Percentiles rank a stretch among this genome's conserved stretches.
These are phyloP conservation scores for Saccharomyces hybrid DNA, from an alignment of 1,139 yeast genomes.

Conservation along the genomic window DNA sequence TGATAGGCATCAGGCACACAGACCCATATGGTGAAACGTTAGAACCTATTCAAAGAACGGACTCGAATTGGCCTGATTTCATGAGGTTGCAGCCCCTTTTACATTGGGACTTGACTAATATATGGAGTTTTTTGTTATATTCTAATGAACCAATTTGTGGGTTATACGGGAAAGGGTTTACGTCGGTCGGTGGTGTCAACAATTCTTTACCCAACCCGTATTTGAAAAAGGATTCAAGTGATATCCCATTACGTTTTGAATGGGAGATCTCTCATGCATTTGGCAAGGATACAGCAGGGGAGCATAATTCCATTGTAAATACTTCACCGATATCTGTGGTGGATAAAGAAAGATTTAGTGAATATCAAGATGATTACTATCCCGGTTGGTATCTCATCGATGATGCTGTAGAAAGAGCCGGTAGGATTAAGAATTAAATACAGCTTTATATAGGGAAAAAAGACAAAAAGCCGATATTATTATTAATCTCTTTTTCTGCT, in stretches of 20 bases:
- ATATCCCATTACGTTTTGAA: constrained; percentile 12
- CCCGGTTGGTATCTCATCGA: constrained; percentile 33
- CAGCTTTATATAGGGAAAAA: neutral
- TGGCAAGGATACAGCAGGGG: neutral
- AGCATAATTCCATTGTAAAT: neutral
- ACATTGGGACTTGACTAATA: constrained; percentile 29
- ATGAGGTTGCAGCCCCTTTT: constrained; percentile 31
- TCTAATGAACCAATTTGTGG: constrained; percentile 32
- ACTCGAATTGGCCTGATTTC: constrained; percentile 31
- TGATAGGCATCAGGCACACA: constrained; percentile 31
- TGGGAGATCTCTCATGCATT: constrained; percentile 26
- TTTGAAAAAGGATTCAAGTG: constrained; percentile 9
- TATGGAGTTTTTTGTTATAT: constrained; percentile 32
- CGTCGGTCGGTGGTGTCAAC: constrained; percentile 29
- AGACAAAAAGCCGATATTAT: constrained; percentile 1
- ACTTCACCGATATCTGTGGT: neutral
- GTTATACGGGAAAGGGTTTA: constrained; percentile 28
- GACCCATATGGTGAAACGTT: constrained; percentile 30
- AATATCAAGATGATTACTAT: constrained; percentile 13
- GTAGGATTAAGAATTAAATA: constrained; percentile 18
- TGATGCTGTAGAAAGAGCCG: constrained; percentile 29
- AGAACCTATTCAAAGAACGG: constrained; percentile 28
- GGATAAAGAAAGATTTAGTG: constrained; percentile 2
- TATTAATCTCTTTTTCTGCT: neutral
- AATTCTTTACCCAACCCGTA: constrained; percentile 30